phyloP scores from a whole-genome alignment of 129 eudicot species.

The Arctium lappa region DNA sequence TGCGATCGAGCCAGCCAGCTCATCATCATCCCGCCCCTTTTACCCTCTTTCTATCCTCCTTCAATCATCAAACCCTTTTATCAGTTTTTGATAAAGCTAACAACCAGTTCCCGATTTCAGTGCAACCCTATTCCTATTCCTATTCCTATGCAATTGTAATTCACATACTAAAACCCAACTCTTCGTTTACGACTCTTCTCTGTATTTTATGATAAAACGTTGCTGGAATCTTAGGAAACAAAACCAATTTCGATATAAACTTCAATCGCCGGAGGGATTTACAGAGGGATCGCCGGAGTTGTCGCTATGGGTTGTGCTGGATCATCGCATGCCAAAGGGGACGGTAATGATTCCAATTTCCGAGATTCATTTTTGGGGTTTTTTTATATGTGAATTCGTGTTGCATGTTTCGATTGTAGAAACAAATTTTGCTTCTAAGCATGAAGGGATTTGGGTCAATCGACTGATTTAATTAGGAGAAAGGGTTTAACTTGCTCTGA shows the following conservation, averaged over 20 bases:
- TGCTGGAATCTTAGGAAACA: background rate
- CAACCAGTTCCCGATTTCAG: background rate
- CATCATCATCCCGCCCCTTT: constrained; percentile 6
- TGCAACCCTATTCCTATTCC: background rate
- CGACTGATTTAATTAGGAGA: constrained; percentile 12
- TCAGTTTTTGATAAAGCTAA: background rate
- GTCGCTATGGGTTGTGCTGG: constrained; percentile 31
- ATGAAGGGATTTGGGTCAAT: background rate
- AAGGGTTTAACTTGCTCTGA: constrained; percentile 3
- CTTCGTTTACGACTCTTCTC: background rate
- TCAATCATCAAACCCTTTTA: constrained; percentile 9
- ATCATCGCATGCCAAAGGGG: constrained; percentile 30
- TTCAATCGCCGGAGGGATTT: constrained; percentile 15
- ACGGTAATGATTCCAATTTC: constrained; percentile 17
- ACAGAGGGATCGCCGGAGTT: constrained; percentile 3
- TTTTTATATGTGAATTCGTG: background rate
- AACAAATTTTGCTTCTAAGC: background rate
- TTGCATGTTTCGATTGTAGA: background rate
- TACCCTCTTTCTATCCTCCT: background rate
- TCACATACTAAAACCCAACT: background rate
- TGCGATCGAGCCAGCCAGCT: background rate
- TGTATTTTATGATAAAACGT: background rate
- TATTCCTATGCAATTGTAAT: background rate
- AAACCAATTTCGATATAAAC: background rate
- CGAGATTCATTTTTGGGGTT: background rate